Conservation (phyloP, 108 stramenopile species). For the Parietichytrium sp. region DNA sequence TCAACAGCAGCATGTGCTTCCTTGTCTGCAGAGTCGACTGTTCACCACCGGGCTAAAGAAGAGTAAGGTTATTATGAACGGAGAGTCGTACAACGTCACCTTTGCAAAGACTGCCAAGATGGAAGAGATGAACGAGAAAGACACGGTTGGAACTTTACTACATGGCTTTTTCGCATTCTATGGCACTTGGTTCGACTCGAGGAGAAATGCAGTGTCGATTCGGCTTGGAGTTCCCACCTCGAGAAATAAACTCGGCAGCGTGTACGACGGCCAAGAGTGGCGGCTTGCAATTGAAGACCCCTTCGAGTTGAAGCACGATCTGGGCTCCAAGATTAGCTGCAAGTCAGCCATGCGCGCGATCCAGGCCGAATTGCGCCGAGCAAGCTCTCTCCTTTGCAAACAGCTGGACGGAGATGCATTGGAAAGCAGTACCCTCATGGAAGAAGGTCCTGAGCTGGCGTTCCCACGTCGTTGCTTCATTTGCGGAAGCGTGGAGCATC, state of each 20-base stretch:
- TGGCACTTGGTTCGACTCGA: background rate
- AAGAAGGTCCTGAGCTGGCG: background rate
- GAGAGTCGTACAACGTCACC: background rate
- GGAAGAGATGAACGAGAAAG: background rate
- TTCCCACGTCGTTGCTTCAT: conserved; percentile 36
- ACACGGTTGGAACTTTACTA: background rate
- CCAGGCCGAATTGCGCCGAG: background rate
- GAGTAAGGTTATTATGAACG: background rate
- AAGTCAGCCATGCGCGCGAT: background rate
- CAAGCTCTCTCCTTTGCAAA: background rate
- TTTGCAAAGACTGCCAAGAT: background rate
- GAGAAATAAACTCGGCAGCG: background rate
- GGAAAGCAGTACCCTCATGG: background rate
- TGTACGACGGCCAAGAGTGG: background rate
- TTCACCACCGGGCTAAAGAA: background rate
- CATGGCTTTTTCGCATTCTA: background rate
- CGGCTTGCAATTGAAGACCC: conserved; percentile 23
- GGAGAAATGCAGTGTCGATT: background rate
- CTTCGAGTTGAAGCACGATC: conserved; percentile 2
- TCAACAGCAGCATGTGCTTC: conserved; percentile 1
- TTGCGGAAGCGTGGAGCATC: conserved; percentile 33
- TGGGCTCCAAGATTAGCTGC: conserved; percentile 3
- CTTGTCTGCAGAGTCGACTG: background rate
- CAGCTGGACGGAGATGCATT: background rate
- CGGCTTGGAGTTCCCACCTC: background rate